Percentiles rank a stretch among this genome's conserved stretches.
phyloP scores from a whole-genome alignment of 345 rosid genomes.

The Melastoma malabathricum region DNA sequence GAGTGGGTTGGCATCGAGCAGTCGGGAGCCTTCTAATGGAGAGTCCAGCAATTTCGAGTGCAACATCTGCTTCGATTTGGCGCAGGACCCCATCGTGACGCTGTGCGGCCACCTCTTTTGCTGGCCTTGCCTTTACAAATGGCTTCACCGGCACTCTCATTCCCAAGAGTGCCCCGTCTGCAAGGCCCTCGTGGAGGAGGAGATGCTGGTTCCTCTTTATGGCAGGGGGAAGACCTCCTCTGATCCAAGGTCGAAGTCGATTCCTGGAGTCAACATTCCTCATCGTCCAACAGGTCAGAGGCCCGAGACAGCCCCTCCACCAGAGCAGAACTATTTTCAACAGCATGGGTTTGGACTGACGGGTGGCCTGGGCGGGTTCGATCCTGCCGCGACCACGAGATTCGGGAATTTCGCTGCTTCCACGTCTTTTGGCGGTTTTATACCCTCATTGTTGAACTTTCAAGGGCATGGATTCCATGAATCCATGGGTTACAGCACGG shows the following conservation, averaged over 20 bases:
- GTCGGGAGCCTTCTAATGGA: slow-evolving; percentile 23
- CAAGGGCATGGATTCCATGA: slow-evolving; percentile 81
- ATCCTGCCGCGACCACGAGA: slow-evolving; percentile 59
- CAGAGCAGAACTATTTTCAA: slow-evolving; percentile 56
- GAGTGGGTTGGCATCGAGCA: slow-evolving; percentile 48
- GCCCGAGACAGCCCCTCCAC: slow-evolving; percentile 86
- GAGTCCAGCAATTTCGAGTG: slow-evolving; percentile 71
- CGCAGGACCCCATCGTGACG: slow-evolving; percentile 97
- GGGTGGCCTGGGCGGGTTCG: slow-evolving; percentile 82
- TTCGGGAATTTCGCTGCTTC: slow-evolving; percentile 75
- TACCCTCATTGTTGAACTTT: slow-evolving; percentile 58
- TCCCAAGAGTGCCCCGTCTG: slow-evolving; percentile 87
- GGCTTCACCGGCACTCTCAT: slow-evolving; percentile 82
- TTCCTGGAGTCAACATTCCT: slow-evolving; percentile 73
- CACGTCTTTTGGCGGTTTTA: slow-evolving; percentile 76
- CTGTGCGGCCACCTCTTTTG: slow-evolving; percentile 96
- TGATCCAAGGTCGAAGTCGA: slow-evolving; percentile 79
- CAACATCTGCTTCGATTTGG: slow-evolving; percentile 96
- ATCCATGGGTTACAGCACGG: slow-evolving; percentile 57
- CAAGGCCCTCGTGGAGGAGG: slow-evolving; percentile 78
- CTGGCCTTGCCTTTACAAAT: slow-evolving; percentile 98
- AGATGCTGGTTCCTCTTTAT: slow-evolving; percentile 82
- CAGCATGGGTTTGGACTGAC: slow-evolving; percentile 65
- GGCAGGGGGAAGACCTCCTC: slow-evolving; percentile 82
- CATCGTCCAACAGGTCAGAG: slow-evolving; percentile 94